Percentiles rank a stretch among this genome's conserved stretches.
Evolutionary conservation across 2,329 filamentous ascomycete genomes (phyloP).

Genomic region (Colletotrichum sp.): DNA sequence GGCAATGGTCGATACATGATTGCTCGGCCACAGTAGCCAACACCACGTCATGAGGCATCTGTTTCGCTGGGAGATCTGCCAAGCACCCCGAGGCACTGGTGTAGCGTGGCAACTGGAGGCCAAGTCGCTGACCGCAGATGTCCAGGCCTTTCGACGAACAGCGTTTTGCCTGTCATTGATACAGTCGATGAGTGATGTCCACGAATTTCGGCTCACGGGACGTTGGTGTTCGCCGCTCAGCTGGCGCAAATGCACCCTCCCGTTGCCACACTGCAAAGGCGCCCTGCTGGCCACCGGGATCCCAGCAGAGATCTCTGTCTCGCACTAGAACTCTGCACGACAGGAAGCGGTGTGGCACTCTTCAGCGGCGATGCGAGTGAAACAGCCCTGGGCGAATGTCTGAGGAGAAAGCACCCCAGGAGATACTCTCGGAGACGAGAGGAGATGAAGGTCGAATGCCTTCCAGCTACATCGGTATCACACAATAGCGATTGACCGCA

Average conservation of each 20-base stretch:
- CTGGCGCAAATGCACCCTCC: neutral
- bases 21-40: neutral
- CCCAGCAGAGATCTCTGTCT: neutral
- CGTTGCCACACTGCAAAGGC: neutral
- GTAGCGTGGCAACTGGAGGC: neutral
- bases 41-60: neutral
- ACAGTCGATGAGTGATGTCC: neutral
- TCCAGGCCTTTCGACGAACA: neutral
- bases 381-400: neutral
- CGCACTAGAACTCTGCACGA: neutral
- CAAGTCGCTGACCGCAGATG: neutral
- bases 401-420: neutral
- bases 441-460: neutral
- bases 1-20: neutral
- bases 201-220: neutral
- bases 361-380: conserved; percentile 7
- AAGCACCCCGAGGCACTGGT: neutral
- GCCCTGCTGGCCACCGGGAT: neutral
- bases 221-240: neutral
- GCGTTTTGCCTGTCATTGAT: neutral
- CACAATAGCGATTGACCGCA: conserved; percentile 1
- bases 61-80: neutral
- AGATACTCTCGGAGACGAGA: neutral
- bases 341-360: conserved; percentile 6
- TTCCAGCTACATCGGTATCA: neutral